These are phyloP conservation scores for Seminavis robusta DNA, from an alignment of 108 stramenopile genomes.

Conservation along the genomic window DNA sequence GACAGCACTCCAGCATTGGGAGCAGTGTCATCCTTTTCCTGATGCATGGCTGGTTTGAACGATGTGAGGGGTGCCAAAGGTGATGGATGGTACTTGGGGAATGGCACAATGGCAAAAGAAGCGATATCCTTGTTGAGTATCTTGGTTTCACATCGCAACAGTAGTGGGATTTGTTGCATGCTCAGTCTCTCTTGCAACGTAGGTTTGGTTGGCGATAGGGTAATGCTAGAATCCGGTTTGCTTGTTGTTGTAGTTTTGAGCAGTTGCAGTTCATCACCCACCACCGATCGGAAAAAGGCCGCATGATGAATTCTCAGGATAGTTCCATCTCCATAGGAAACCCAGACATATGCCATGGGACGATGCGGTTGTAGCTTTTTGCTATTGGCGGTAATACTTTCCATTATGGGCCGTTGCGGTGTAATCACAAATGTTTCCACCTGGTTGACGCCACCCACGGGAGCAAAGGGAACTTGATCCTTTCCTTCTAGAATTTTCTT, in stretches of 20 bases:
- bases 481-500: constrained; percentile 5
- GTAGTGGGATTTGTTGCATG: too few relatives aligned
- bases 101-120: constrained; percentile 17
- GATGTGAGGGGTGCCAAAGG: constrained; percentile 23
- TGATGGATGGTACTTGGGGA: constrained; percentile 44
- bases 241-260: not conserved
- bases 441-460: constrained; percentile 29
- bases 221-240: not conserved
- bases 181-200: constrained; percentile 27
- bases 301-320: constrained; percentile 64
- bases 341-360: constrained; percentile 45
- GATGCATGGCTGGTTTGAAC: not conserved
- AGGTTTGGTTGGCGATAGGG: too few relatives aligned
- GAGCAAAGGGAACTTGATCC: constrained; percentile 38
- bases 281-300: constrained; percentile 56
- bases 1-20: too few relatives aligned
- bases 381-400: not conserved
- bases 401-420: not conserved
- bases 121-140: constrained; percentile 13
- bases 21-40: constrained; percentile 2
- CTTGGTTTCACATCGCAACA: constrained; percentile 29
- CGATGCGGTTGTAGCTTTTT: not conserved
- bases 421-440: constrained; percentile 15
- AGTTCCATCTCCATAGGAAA: constrained; percentile 70
- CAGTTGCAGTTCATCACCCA: not conserved